These are phyloP conservation scores for Cordyceps cateniannulata DNA, from an alignment of 2,329 filamentous ascomycete species.

Conservation along the genomic window DNA sequence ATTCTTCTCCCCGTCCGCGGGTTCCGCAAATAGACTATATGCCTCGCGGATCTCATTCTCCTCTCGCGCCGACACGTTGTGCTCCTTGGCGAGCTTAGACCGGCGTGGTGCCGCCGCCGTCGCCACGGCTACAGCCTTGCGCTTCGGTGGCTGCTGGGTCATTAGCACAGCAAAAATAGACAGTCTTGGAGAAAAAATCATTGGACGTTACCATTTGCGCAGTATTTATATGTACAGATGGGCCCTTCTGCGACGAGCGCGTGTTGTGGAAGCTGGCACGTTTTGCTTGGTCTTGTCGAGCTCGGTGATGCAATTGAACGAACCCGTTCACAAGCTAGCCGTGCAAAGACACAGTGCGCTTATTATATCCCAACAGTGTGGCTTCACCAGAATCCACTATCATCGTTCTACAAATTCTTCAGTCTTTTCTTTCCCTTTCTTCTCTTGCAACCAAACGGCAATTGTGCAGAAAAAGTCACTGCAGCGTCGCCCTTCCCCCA, in stretches of 20 bases:
- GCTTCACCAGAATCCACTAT: neutral
- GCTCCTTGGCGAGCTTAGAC: constrained; percentile 87
- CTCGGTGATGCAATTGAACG: neutral
- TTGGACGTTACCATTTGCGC: neutral
- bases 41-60: constrained; percentile 89
- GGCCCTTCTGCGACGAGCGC: neutral
- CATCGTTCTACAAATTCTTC: neutral
- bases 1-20: constrained; percentile 64
- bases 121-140: constrained; percentile 29
- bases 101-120: constrained; percentile 43
- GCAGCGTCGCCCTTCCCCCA: neutral
- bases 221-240: neutral
- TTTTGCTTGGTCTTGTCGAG: neutral
- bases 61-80: constrained; percentile 76
- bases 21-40: constrained; percentile 72
- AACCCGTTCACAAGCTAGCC: neutral
- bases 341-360: neutral
- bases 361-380: neutral
- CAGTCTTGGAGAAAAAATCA: too few species aligned
- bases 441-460: neutral
- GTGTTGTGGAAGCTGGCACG: neutral
- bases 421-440: neutral
- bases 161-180: neutral
- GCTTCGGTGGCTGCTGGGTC: constrained; percentile 44
- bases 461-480: neutral